Percentiles rank a stretch among this genome's conserved stretches.
phyloP scores from a whole-genome alignment of 78 protist genomes.

The Pigoraptor vietnamica region DNA sequence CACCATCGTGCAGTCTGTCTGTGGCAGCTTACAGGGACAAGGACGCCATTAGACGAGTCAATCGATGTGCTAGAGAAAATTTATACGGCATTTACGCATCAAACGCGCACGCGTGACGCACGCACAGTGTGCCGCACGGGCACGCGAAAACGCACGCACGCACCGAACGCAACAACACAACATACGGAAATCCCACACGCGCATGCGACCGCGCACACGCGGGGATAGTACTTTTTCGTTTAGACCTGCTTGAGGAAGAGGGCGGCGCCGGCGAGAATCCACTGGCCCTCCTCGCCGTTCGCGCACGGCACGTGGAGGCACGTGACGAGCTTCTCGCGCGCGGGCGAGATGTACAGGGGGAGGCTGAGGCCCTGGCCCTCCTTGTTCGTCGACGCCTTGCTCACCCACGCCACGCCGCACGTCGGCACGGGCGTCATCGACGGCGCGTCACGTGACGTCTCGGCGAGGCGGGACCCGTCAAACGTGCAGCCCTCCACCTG shows the following conservation, averaged over 20 bases:
- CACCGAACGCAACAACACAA: no score
- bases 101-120: no score
- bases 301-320: slow-evolving; percentile 26
- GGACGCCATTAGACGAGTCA: no score
- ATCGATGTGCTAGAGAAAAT: no score
- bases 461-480: not conserved
- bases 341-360: slow-evolving; percentile 8
- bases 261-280: slow-evolving; percentile 34
- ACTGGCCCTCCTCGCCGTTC: not conserved
- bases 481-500: slow-evolving; percentile 37
- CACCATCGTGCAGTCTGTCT: no score
- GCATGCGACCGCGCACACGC: no score
- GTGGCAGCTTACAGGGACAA: no score
- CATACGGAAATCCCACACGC: no score
- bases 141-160: no score
- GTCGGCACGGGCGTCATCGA: not conserved
- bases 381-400: not conserved
- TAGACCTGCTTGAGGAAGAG: not conserved
- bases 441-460: slow-evolving; percentile 4
- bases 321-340: slow-evolving; percentile 9
- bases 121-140: no score
- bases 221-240: no score
- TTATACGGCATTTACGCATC: no score
- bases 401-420: not conserved
- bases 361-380: not conserved